Evolutionary conservation across 176 grass and related monocot genomes (phyloP), one percentile per base, ranked within the genome.

Genomic region (Hordeum marinum): DNA sequence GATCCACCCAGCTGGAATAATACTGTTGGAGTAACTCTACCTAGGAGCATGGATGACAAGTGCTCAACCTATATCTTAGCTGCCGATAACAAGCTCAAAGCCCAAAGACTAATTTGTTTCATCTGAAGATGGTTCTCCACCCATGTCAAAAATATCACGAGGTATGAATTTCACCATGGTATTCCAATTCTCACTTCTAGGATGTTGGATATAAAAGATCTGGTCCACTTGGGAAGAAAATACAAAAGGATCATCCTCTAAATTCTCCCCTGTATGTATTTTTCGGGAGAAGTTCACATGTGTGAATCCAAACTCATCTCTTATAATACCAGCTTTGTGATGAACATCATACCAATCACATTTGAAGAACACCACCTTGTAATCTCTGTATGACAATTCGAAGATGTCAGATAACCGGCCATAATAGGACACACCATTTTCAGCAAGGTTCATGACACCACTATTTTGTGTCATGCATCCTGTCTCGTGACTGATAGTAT

Each of bases 151-250:
- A 76, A 57, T 17, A 36, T 76, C 29, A 11, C 73, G 29, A 57
- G 73, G 73, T 20, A 0, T n/a, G 17, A 32, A 9, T 76, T 50
- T 11, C 10, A 31, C 29, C 26, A 76, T 31, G 9, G 29, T 21
- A 8, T 76, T 57, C 73, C 75, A 77, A 37, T 34, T 54, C 59
- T 59, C 21, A 23, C 3, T 4, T 65, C 45, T 79, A 8, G 59
- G 77, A 43, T 79, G 58, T 79, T 63, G 23, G 0, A 55, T 37
- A 79, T 79, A 79, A 27, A 79, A 79, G 3, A 79, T 23, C 12
- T 79, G 77, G 4, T 79, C 5, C 58, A 79, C 77, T 79, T 79
- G 58, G 4, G 77, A 79, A 15, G 76, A 79, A 43, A 79, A 79
- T 13, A 79, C 37, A 29, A 79, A 80, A 5, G 60, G 60, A 65